These are phyloP conservation scores for Lignosus rhinocerotis DNA, from an alignment of 1,284 basidiomycete species.

Conservation along the genomic window DNA sequence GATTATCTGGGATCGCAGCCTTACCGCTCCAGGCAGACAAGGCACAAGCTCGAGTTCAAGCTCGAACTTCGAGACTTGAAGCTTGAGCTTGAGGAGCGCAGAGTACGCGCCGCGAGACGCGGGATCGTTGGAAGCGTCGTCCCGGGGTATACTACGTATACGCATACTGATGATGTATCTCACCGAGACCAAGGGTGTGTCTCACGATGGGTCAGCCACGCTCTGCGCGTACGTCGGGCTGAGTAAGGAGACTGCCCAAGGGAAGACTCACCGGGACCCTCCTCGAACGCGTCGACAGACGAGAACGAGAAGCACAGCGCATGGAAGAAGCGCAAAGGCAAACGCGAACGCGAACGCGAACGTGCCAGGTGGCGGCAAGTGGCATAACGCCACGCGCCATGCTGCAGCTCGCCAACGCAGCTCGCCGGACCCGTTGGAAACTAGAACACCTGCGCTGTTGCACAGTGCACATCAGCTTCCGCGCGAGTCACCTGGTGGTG, in stretches of 20 bases:
- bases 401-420: conserved; percentile 7
- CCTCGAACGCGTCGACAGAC: background rate
- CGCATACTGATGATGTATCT: background rate
- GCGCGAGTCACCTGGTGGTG: conserved; percentile 3
- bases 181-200: background rate
- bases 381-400: background rate
- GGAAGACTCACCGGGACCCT: background rate
- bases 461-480: background rate
- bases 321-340: background rate
- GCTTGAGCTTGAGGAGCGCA: background rate
- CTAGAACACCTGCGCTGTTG: background rate
- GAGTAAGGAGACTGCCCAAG: no score
- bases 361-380: background rate
- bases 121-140: background rate
- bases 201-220: no score
- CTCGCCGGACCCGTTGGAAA: background rate
- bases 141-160: background rate
- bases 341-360: background rate
- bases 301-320: background rate
- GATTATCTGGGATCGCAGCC: background rate
- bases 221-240: no score
- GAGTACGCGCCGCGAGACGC: background rate
- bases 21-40: background rate
- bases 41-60: conserved; percentile 2
- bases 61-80: background rate